Percentiles rank a stretch among this genome's conserved stretches.
phyloP scores from a whole-genome alignment of 2,329 filamentous ascomycete genomes.

The Coniosporium tulheliwenetii region DNA sequence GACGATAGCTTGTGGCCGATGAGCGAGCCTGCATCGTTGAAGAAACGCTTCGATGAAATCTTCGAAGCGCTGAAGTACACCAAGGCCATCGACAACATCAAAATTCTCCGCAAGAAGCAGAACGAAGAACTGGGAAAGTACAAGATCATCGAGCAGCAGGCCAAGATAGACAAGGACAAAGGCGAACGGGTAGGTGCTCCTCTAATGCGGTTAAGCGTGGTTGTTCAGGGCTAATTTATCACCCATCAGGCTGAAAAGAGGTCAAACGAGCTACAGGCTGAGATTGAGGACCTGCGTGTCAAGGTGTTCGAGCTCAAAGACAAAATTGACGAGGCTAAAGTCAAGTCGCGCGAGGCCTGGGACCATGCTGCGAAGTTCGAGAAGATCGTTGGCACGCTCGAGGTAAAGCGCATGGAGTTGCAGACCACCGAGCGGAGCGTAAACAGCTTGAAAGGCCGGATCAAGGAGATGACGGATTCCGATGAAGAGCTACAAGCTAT shows the following conservation, averaged over 20 bases:
- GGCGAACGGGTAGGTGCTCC: constrained; percentile 46
- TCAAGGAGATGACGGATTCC: constrained; percentile 63
- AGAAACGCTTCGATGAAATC: constrained; percentile 93
- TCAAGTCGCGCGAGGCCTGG: constrained; percentile 46
- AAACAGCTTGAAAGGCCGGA: constrained; percentile 50
- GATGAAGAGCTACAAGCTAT: constrained; percentile 60
- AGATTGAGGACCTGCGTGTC: constrained; percentile 46
- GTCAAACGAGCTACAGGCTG: constrained; percentile 46
- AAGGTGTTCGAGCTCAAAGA: constrained; percentile 42
- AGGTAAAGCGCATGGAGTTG: constrained; percentile 61
- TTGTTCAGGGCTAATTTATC: constrained; percentile 1
- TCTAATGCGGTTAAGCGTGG: constrained; percentile 1
- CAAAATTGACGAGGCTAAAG: constrained; percentile 44
- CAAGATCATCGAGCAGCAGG: constrained; percentile 60
- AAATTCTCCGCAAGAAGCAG: constrained; percentile 68
- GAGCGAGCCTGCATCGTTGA: constrained; percentile 70
- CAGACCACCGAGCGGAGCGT: constrained; percentile 55
- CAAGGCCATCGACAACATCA: constrained; percentile 93
- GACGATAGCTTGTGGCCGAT: constrained; percentile 96
- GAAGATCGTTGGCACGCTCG: constrained; percentile 57
- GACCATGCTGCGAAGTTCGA: constrained; percentile 59
- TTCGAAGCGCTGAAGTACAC: constrained; percentile 96
- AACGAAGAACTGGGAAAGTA: constrained; percentile 57
- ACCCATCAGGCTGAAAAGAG: constrained; percentile 39
- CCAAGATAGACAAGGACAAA: constrained; percentile 72